Evolutionary conservation across 352 stramenopile genomes (phyloP), one percentile per base, ranked within the genome.

Genomic region (Plasmopara viticola): DNA sequence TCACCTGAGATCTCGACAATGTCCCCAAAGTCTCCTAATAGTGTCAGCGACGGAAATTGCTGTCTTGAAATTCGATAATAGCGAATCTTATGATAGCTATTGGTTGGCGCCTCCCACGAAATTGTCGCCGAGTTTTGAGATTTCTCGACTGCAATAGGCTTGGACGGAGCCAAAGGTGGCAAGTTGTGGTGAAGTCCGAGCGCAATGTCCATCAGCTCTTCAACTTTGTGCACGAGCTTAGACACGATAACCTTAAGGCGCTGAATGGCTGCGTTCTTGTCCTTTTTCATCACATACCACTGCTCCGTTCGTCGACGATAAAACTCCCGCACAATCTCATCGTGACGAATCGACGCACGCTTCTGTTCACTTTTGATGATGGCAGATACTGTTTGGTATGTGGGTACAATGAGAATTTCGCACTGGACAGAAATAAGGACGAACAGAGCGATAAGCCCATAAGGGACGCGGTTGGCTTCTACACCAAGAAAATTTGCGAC

Each of bases 201-300:
- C 0, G 84, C 84, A 35, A 95, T 93, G 48, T 95, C 84, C 82
- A 95, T 91, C 35, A 95, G 71, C 49, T 95, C 84, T 60, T 92
- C 80, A 7, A 93, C 80, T 46, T 93, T 93, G 51, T 95, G 82
- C 0, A 95, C 84, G 1, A 93, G 66, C 53, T 92, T 93, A 0
- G 80, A 91, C 5, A 95, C 84, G 48, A 93, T 93, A 6, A 92
- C 78, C 46, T 92, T 93, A 9, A 95, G 72, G 1, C 83, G 77
- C 51, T 89, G 75, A 48, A 95, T 79, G 0, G 78, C 83, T 9
- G 78, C 70, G 46, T 81, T 87, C 52, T 94, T 94, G 31, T 92
- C 80, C 38, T 84, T 86, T 56, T 94, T 94, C 38, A 94, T 66
- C 4, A 56, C 52, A 50, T 86, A 82, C 82, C 84, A 94, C 50